These are phyloP conservation scores for Mucor ambiguus DNA, from an alignment of 371 early-diverging fungal species.

Conservation along the genomic window DNA sequence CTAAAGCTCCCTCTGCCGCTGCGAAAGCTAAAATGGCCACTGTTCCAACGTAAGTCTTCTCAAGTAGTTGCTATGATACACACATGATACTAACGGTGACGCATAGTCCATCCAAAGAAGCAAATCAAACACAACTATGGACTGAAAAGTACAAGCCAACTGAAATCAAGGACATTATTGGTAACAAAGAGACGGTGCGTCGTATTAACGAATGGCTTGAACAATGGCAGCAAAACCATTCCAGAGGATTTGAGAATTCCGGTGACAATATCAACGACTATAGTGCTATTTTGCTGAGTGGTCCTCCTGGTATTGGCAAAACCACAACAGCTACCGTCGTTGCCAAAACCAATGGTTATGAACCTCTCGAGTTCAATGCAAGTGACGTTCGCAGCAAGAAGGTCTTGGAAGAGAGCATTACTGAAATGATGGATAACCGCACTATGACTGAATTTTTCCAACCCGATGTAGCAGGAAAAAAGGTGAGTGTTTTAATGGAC, in stretches of 20 bases:
- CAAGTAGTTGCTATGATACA: not conserved
- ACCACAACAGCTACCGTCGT: slow-evolving; percentile 96
- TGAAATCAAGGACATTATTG: slow-evolving; percentile 84
- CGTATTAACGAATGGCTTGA: slow-evolving; percentile 23
- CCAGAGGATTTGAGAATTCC: slow-evolving; percentile 18
- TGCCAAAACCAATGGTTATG: slow-evolving; percentile 78
- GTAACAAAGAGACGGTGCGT: slow-evolving; percentile 85
- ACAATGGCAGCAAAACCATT: slow-evolving; percentile 29
- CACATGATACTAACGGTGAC: not conserved
- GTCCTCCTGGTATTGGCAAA: slow-evolving; percentile 99
- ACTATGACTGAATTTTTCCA: slow-evolving; percentile 72
- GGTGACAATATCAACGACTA: slow-evolving; percentile 24
- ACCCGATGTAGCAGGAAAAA: slow-evolving; percentile 4
- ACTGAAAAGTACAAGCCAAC: slow-evolving; percentile 96
- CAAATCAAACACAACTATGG: slow-evolving; percentile 62
- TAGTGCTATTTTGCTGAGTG: slow-evolving; percentile 90
- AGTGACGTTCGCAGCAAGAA: slow-evolving; percentile 97
- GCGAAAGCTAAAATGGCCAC: not conserved
- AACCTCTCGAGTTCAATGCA: slow-evolving; percentile 98
- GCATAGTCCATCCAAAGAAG: not conserved
- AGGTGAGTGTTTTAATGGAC: not conserved
- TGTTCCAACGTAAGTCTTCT: not conserved
- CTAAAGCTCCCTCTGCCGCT: slow-evolving; percentile 16
- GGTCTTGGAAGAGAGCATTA: slow-evolving; percentile 66
- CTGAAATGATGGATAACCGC: slow-evolving; percentile 64